Evolutionary conservation across 192 early-diverging fungal genomes (phyloP).

Genomic region (Phlyctochytrium bullatum): DNA sequence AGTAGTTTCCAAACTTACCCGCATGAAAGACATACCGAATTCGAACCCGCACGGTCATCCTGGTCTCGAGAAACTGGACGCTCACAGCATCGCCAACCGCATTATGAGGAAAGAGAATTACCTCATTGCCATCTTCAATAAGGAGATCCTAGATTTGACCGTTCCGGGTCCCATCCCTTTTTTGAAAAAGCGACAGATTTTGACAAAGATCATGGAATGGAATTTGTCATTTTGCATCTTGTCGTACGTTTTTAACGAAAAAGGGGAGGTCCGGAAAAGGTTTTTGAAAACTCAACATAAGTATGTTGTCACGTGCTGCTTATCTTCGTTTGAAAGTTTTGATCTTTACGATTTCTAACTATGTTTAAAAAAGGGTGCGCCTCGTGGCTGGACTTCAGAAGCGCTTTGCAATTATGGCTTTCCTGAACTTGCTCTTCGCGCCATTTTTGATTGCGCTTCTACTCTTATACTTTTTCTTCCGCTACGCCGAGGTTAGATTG

Average conservation of each 20-base stretch:
- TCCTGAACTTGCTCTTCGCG: conserved; percentile 78
- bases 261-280: conserved; percentile 75
- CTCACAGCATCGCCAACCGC: conserved; percentile 79
- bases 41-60: conserved; percentile 34
- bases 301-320: conserved; percentile 64
- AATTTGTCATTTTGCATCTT: conserved; percentile 84
- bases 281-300: conserved; percentile 76
- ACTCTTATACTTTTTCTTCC: conserved; percentile 83
- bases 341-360: conserved; percentile 12
- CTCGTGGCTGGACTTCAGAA: conserved; percentile 34
- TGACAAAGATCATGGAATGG: conserved; percentile 91
- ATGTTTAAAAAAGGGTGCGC: neutral
- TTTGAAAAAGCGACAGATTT: conserved; percentile 50
- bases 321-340: conserved; percentile 17
- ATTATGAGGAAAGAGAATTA: conserved; percentile 99
- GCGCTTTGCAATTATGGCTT: conserved; percentile 85
- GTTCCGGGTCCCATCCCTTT: conserved; percentile 65
- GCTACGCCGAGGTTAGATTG: conserved; percentile 95
- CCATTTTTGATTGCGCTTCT: conserved; percentile 85
- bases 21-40: conserved; percentile 43
- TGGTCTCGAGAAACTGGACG: conserved; percentile 42
- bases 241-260: conserved; percentile 84
- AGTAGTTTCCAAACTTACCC: conserved; percentile 68
- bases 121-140: conserved; percentile 91
- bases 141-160: conserved; percentile 78